These are phyloP conservation scores for Fomitopsis palustris DNA, from an alignment of 1,284 basidiomycete species.

Conservation along the genomic window DNA sequence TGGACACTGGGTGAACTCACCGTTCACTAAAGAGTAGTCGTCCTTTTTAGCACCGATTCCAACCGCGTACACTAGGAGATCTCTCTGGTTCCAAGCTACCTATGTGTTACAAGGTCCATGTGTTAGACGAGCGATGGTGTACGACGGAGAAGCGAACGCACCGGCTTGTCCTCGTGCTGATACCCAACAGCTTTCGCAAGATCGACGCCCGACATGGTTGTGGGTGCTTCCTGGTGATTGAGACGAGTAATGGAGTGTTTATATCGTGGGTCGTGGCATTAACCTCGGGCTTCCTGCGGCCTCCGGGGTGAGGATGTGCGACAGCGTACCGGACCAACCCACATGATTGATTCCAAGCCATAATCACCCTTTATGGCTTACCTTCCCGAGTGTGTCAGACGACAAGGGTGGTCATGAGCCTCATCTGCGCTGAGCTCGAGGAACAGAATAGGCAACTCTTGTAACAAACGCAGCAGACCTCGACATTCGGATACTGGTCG, in stretches of 20 bases:
- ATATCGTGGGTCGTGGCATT: background rate
- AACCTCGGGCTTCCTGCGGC: background rate
- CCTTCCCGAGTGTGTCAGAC: too few species aligned
- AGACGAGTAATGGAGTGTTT: background rate
- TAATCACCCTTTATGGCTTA: too few species aligned
- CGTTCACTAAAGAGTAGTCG: constrained; percentile 60
- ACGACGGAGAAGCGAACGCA: too few species aligned
- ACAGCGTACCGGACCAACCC: background rate
- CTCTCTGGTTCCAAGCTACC: constrained; percentile 72
- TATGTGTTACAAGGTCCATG: too few species aligned
- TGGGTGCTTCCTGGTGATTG: background rate
- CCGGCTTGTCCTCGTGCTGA: constrained; percentile 25
- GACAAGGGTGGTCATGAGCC: too few species aligned
- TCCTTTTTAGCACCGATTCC: constrained; percentile 70
- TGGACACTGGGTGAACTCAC: constrained; percentile 33
- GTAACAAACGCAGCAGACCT: too few species aligned
- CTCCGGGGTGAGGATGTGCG: background rate
- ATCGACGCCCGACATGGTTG: constrained; percentile 25
- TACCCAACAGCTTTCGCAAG: constrained; percentile 29
- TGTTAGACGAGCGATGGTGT: too few species aligned
- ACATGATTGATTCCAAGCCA: background rate
- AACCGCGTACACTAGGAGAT: constrained; percentile 62
- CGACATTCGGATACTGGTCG: too few species aligned
- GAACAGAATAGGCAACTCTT: too few species aligned
- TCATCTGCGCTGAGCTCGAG: too few species aligned